Evolutionary conservation across 2,329 filamentous ascomycete genomes (phyloP), one percentile per base, ranked within the genome.

Genomic region (Talaromyces sp.): DNA sequence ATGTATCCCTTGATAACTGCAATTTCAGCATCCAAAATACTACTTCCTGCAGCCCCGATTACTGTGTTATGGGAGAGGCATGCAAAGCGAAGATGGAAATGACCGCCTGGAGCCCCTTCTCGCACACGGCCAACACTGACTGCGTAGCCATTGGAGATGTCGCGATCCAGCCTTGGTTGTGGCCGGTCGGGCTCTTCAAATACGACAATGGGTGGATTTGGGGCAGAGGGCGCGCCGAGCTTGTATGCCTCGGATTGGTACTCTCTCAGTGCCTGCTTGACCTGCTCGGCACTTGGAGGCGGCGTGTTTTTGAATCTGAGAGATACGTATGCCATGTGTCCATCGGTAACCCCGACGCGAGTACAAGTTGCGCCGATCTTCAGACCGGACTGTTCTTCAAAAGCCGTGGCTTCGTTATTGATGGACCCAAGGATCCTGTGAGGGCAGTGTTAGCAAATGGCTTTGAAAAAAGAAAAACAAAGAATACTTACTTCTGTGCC

Each of bases 41-140:
- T 96, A 1, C 91, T 95, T 11, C 94, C 94, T n/a, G 93, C 92
- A 32, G 94, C 94, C 65, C 93, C 93, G 73, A 99, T 93, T 59
- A 99, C 89, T 63, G 93, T 90, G 71, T 90, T 90, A 71, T 97
- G 94, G 72, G 91, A 96, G 67, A 97, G 80, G 26, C 92, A 91
- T 63, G 94, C 92, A 75, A 97, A 97, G 75, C 95, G 92, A 73
- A 97, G 84, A 72, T 97, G 94, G 70, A 97, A 97, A 65, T 96
- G 88, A 21, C 90, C 91, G 64, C 88, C 89, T 50, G 74, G 67
- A 67, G 91, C 89, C 68, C 96, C 92, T 74, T 93, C 88, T 54
- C 80, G 71, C 14, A 83, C 74, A 50, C 80, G 72, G 17, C 80
- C 80, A 12, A 83, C 80, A 64, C 76, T 80, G 6, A 61, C 61